These are phyloP conservation scores for Beauveria sp. DNA, from an alignment of 2,329 filamentous ascomycete species.

Conservation along the genomic window DNA sequence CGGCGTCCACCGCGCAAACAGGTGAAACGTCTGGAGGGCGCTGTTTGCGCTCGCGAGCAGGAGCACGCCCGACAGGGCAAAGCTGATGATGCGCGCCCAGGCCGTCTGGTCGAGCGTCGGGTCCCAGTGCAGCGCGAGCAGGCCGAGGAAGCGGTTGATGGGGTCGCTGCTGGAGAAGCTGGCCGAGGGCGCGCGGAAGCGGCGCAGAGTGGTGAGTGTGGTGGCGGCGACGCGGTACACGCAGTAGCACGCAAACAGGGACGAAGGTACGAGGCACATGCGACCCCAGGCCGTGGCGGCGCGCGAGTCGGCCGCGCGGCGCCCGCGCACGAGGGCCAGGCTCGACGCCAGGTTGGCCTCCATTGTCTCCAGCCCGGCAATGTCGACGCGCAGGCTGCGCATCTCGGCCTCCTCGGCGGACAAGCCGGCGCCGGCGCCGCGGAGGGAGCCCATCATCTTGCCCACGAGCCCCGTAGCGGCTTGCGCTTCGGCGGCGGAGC, in stretches of 20 bases:
- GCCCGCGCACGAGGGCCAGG: conserved; percentile 53
- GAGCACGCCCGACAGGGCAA: conserved; percentile 75
- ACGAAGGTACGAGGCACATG: conserved; percentile 53
- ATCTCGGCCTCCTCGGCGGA: conserved; percentile 53
- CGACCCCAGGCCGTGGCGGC: conserved; percentile 61
- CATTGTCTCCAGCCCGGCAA: conserved; percentile 75
- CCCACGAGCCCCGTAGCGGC: conserved; percentile 53
- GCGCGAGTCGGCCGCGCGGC: conserved; percentile 56
- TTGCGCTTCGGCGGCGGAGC: conserved; percentile 27
- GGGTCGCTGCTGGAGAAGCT: conserved; percentile 66
- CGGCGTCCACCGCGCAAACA: conserved; percentile 70
- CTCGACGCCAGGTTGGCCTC: conserved; percentile 60
- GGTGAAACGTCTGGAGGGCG: conserved; percentile 75
- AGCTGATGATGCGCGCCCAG: conserved; percentile 80
- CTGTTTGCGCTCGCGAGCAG: conserved; percentile 74
- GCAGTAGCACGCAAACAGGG: conserved; percentile 73
- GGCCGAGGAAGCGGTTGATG: conserved; percentile 72
- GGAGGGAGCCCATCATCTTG: conserved; percentile 64
- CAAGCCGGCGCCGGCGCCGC: conserved; percentile 53
- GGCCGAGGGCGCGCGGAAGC: conserved; percentile 33
- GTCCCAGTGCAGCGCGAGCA: conserved; percentile 78
- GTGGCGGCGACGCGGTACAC: conserved; percentile 75
- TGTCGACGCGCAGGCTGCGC: conserved; percentile 61
- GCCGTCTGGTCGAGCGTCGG: conserved; percentile 72
- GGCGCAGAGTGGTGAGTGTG: conserved; percentile 57